Percentiles rank a stretch among this genome's conserved stretches.
phyloP scores from a whole-genome alignment of 257 asterid species.

The Nemophila menziesii region DNA sequence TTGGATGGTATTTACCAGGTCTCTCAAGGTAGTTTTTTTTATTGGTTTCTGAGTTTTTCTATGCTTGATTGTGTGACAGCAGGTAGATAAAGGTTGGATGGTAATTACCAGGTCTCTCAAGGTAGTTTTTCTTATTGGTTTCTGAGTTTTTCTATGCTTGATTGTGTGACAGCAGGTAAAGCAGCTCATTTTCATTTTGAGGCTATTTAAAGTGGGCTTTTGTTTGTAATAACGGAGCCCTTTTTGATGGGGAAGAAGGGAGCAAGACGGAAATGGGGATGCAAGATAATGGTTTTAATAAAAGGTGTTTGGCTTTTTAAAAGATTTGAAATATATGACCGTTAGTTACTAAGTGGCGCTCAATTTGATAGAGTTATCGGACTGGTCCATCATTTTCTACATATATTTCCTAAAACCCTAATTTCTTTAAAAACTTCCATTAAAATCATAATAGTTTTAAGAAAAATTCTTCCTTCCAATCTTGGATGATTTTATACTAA shows the following conservation, averaged over 20 bases:
- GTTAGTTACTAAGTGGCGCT: slow-evolving; percentile 1
- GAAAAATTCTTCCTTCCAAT: no score
- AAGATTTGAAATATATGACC: background rate
- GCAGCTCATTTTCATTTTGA: background rate
- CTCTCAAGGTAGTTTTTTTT: background rate
- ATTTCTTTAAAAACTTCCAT: no score
- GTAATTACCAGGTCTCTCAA: background rate
- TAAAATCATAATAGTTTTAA: no score
- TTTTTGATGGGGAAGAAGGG: background rate
- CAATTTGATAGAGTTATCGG: slow-evolving; percentile 5
- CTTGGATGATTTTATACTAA: no score
- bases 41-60: background rate
- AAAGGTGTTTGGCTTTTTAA: slow-evolving; percentile 1
- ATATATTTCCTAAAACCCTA: no score
- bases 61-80: background rate
- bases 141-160: background rate
- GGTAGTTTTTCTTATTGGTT: background rate
- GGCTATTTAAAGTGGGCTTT: background rate
- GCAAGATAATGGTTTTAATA: no score
- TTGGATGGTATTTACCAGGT: background rate
- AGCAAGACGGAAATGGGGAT: background rate
- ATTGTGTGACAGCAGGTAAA: background rate
- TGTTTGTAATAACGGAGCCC: background rate
- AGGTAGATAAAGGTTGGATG: background rate
- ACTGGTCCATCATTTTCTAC: no score